phyloP scores from a whole-genome alignment of 306 rosid genomes.

The Sicyos baderoa region DNA sequence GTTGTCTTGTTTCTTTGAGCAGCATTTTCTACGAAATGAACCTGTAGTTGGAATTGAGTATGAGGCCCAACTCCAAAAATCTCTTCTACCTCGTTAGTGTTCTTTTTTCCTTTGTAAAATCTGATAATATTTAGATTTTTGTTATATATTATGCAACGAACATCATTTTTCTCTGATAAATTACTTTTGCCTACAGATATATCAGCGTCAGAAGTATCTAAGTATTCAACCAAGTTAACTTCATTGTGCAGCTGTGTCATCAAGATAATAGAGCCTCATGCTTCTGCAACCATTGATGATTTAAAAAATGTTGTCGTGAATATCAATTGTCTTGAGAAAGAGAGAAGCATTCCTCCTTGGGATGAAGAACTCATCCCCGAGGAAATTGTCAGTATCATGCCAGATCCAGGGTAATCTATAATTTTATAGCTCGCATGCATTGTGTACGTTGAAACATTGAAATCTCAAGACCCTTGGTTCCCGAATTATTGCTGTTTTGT shows the following conservation, averaged over 20 bases:
- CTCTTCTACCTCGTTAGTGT: constrained; percentile 85
- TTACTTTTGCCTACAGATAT: constrained; percentile 41
- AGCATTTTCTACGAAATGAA: constrained; percentile 85
- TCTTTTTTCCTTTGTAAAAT: background rate
- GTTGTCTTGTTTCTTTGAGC: constrained; percentile 30
- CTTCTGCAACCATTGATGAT: constrained; percentile 63
- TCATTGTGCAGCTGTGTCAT: constrained; percentile 80
- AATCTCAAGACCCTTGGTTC: background rate
- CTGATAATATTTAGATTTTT: background rate
- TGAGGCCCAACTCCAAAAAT: constrained; percentile 95
- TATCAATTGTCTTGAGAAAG: constrained; percentile 63
- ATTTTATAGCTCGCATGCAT: constrained; percentile 11
- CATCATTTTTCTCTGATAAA: constrained; percentile 24
- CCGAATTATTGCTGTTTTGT: background rate
- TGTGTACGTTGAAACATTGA: constrained; percentile 6
- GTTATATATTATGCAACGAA: background rate
- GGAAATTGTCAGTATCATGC: constrained; percentile 70
- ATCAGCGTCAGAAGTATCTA: constrained; percentile 62
- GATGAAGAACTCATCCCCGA: constrained; percentile 90
- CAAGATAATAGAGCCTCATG: constrained; percentile 83
- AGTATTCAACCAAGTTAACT: constrained; percentile 60
- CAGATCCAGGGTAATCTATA: constrained; percentile 68
- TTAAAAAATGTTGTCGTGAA: constrained; percentile 62
- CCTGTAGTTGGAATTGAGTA: constrained; percentile 89
- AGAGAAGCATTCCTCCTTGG: constrained; percentile 53